These are phyloP conservation scores for Diaporthe caulivora DNA, from an alignment of 2,329 filamentous ascomycete genomes.

Conservation along the genomic window DNA sequence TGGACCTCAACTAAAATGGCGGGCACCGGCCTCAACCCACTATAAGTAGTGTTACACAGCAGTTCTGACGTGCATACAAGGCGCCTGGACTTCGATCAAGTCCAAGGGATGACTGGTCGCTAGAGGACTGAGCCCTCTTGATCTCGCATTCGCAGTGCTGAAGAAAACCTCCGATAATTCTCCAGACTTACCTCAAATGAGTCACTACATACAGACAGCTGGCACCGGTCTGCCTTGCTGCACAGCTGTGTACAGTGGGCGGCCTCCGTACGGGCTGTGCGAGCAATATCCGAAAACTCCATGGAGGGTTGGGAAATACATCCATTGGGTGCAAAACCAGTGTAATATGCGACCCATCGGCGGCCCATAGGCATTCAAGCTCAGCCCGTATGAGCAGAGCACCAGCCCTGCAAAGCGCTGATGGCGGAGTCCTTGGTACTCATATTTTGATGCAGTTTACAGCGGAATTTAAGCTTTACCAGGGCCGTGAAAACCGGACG, in stretches of 20 bases:
- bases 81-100: neutral
- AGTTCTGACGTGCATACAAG: neutral
- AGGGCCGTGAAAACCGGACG: neutral
- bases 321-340: neutral
- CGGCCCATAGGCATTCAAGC: neutral
- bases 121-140: neutral
- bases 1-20: neutral
- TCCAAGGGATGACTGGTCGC: neutral
- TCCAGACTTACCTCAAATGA: no score
- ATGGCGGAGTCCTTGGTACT: neutral
- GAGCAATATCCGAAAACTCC: no score
- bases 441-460: neutral
- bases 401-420: neutral
- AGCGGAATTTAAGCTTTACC: no score
- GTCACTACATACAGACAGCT: neutral
- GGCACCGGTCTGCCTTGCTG: neutral
- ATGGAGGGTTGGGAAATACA: neutral
- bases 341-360: slow-evolving; percentile 5
- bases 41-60: slow-evolving; percentile 5
- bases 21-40: neutral
- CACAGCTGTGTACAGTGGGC: neutral
- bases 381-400: neutral
- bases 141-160: neutral
- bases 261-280: slow-evolving; percentile 1
- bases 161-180: neutral